phyloP scores from a whole-genome alignment of 2,329 filamentous ascomycete genomes.

The Cyphellophora europaea region DNA sequence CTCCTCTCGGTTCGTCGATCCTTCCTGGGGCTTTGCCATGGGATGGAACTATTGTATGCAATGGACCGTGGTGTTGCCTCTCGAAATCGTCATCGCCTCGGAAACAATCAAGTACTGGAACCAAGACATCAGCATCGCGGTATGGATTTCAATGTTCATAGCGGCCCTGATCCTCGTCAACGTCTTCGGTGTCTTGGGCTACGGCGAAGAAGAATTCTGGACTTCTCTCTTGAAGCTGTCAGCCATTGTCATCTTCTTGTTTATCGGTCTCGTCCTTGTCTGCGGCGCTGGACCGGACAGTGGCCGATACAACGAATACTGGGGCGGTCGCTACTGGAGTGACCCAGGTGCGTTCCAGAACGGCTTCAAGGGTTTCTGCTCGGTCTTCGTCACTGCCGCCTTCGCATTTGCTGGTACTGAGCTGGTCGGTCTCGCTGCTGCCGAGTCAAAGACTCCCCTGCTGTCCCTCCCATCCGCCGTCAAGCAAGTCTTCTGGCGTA shows the following conservation, averaged over 20 bases:
- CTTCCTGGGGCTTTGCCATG: slow-evolving; percentile 43
- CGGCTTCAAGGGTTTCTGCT: slow-evolving; percentile 44
- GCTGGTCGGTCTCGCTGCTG: slow-evolving; percentile 43
- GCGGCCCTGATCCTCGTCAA: slow-evolving; percentile 64
- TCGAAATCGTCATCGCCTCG: slow-evolving; percentile 73
- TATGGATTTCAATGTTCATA: slow-evolving; percentile 62
- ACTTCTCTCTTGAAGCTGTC: slow-evolving; percentile 72
- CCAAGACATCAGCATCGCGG: slow-evolving; percentile 24
- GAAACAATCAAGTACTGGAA: slow-evolving; percentile 69
- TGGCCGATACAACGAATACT: slow-evolving; percentile 51
- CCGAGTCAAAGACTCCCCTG: slow-evolving; percentile 41
- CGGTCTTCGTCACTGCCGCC: slow-evolving; percentile 45
- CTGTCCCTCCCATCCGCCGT: slow-evolving; percentile 39
- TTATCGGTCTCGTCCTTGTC: slow-evolving; percentile 77
- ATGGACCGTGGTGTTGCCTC: slow-evolving; percentile 70
- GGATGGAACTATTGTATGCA: slow-evolving; percentile 53
- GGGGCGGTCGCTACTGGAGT: slow-evolving; percentile 68
- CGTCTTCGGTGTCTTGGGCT: slow-evolving; percentile 71
- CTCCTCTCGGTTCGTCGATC: slow-evolving; percentile 84
- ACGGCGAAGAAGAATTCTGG: slow-evolving; percentile 74
- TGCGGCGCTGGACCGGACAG: slow-evolving; percentile 55
- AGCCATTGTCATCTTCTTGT: slow-evolving; percentile 41
- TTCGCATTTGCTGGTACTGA: slow-evolving; percentile 50
- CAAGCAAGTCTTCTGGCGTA: slow-evolving; percentile 43
- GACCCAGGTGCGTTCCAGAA: slow-evolving; percentile 57